Evolutionary conservation across 768 basidiomycete genomes (phyloP).

Genomic region (Mycena rebaudengoi): DNA sequence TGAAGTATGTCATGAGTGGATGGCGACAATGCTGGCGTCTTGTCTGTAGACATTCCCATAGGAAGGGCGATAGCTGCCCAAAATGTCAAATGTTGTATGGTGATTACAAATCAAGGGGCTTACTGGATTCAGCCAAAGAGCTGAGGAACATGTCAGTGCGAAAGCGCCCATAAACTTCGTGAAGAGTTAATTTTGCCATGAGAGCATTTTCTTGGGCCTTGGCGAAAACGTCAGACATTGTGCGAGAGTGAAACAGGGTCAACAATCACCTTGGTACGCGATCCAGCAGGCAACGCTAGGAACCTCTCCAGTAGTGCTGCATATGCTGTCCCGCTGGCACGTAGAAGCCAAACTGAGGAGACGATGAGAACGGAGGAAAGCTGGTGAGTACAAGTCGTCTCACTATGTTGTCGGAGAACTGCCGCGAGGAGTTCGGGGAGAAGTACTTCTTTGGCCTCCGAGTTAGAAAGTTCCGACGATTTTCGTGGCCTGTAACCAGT

Average conservation of each 20-base stretch:
- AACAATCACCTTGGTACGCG: slow-evolving; percentile 65
- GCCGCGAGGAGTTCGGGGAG: slow-evolving; percentile 68
- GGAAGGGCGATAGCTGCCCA: slow-evolving; percentile 81
- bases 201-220: slow-evolving; percentile 82
- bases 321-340: slow-evolving; percentile 63
- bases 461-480: slow-evolving; percentile 47
- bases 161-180: slow-evolving; percentile 81
- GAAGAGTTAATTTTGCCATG: slow-evolving; percentile 80
- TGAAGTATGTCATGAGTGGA: slow-evolving; percentile 65
- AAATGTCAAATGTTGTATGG: background rate
- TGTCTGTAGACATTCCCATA: slow-evolving; percentile 71
- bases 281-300: slow-evolving; percentile 61
- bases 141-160: slow-evolving; percentile 89
- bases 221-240: background rate
- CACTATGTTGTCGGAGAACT: slow-evolving; percentile 75
- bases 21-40: slow-evolving; percentile 45
- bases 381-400: slow-evolving; percentile 33
- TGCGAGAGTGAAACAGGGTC: background rate
- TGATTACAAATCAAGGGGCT: slow-evolving; percentile 36
- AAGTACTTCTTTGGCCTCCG: slow-evolving; percentile 53
- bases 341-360: slow-evolving; percentile 69
- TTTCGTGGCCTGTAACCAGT: slow-evolving; percentile 48
- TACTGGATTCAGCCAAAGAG: slow-evolving; percentile 91
- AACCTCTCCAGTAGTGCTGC: slow-evolving; percentile 65
- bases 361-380: slow-evolving; percentile 2